Evolutionary conservation across 2,329 filamentous ascomycete genomes (phyloP).

Genomic region (Diaporthe ilicicola): DNA sequence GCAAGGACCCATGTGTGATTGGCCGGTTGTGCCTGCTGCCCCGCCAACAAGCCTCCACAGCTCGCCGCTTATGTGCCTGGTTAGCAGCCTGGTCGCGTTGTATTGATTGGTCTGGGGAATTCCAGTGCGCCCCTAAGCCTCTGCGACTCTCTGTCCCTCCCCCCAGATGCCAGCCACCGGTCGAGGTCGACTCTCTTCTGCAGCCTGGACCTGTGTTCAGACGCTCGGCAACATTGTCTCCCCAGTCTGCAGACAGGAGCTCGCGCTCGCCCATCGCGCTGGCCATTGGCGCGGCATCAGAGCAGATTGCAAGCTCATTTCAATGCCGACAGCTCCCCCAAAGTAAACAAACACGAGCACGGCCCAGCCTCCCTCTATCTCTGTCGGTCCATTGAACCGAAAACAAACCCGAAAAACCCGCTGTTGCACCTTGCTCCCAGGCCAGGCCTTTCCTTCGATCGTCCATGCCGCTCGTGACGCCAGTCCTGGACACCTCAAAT

Average conservation of each 20-base stretch:
- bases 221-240: background rate
- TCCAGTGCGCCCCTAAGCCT: background rate
- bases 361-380: constrained; percentile 1
- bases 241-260: background rate
- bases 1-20: background rate
- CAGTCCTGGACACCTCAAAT: constrained; percentile 12
- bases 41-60: constrained; percentile 20
- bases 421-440: background rate
- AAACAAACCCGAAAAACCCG: background rate
- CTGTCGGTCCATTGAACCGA: background rate
- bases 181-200: background rate
- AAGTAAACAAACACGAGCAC: constrained; percentile 10
- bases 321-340: background rate
- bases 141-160: background rate
- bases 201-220: background rate
- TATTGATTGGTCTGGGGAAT: constrained; percentile 14
- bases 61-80: background rate
- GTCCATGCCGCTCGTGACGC: background rate
- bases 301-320: constrained; percentile 6
- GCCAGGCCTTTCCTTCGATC: background rate
- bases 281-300: background rate
- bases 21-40: constrained; percentile 4
- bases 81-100: background rate
- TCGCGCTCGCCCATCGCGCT: background rate
- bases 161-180: background rate